phyloP scores from a whole-genome alignment of 1,139 yeast species.

The Yamadazyma blattariae region DNA sequence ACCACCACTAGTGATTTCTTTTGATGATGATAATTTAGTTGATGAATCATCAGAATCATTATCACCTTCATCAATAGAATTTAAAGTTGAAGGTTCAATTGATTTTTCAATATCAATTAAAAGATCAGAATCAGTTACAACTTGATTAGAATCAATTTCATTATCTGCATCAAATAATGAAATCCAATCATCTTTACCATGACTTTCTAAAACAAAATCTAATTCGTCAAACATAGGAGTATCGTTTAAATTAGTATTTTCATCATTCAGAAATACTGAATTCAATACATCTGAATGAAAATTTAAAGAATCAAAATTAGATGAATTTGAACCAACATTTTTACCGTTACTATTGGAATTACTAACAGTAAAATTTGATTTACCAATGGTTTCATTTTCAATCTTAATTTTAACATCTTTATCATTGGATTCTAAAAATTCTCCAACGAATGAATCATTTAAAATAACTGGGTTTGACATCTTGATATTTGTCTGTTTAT shows the following conservation, averaged over 20 bases:
- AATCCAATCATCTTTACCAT: conserved; percentile 57
- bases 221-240: conserved; percentile 68
- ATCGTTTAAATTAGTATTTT: conserved; percentile 32
- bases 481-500: too few relatives aligned
- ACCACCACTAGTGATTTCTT: conserved; percentile 1
- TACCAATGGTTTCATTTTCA: neutral
- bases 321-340: too few relatives aligned
- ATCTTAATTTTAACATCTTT: conserved; percentile 1
- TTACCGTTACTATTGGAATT: too few relatives aligned
- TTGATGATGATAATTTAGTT: neutral
- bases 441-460: conserved; percentile 30
- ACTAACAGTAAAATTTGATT: neutral
- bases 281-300: conserved; percentile 60
- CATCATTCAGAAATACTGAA: conserved; percentile 55
- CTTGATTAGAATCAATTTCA: conserved; percentile 23
- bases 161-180: conserved; percentile 54
- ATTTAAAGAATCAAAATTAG: conserved; percentile 41
- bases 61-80: conserved; percentile 2
- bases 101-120: conserved; percentile 12
- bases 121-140: conserved; percentile 22
- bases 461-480: conserved; percentile 16
- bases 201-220: conserved; percentile 45
- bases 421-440: conserved; percentile 4
- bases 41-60: conserved; percentile 6
- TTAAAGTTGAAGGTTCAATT: conserved; percentile 5